These are phyloP conservation scores for Sphagnum fallax DNA, from an alignment of 228 moss, liverwort and hornwort genomes.

Conservation along the genomic window DNA sequence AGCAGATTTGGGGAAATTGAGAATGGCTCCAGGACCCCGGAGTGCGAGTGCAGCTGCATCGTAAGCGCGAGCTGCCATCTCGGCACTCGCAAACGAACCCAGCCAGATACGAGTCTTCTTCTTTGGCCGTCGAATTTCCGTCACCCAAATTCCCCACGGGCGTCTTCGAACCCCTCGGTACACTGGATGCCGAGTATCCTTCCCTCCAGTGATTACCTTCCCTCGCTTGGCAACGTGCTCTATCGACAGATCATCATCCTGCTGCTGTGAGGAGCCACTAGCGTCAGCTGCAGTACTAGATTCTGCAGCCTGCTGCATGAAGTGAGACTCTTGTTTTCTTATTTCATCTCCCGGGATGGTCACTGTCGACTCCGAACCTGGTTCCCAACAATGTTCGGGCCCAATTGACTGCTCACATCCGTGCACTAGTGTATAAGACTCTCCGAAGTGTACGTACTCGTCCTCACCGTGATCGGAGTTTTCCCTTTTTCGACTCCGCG, in stretches of 20 bases:
- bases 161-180: conserved; percentile 6
- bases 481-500: no score
- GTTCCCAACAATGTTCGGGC: no score
- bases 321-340: no score
- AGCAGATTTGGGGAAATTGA: conserved; percentile 42
- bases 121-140: conserved; percentile 6
- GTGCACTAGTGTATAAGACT: no score
- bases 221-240: not conserved
- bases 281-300: not conserved
- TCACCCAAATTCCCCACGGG: conserved; percentile 12
- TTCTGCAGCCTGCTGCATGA: not conserved
- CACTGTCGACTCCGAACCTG: no score
- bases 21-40: conserved; percentile 31
- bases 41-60: conserved; percentile 43
- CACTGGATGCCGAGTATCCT: conserved; percentile 9
- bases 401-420: no score
- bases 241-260: not conserved
- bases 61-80: conserved; percentile 26
- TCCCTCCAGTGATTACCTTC: not conserved
- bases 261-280: no score
- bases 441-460: no score
- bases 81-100: conserved; percentile 10
- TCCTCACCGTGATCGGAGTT: no score
- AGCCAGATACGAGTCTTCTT: conserved; percentile 9
- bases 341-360: no score